Base-by-base conservation (phyloP, 768 basidiomycete species). In the Galerina sulciceps region DNA sequence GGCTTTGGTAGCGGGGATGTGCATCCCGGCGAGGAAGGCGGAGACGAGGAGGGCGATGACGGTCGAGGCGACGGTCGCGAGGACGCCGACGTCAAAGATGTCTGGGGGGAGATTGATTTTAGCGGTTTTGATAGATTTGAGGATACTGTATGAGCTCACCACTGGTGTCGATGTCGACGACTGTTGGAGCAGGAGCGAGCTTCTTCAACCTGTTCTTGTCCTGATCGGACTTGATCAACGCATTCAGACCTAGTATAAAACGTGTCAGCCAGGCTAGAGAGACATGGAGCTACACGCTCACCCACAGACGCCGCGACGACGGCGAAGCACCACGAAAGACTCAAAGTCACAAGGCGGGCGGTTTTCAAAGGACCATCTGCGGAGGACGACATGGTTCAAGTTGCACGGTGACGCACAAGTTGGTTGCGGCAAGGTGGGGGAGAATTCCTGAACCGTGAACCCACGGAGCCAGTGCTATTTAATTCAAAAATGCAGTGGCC, bases 141-240 rank as follows among this genome's bases (percentile, higher is more conserved):
- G 6, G 17, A 13, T 18, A n/a, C 15, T 0, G 41, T 15, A 14
- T 10, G n/a, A 20, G 38, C 65, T 50, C 37, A 79, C 79, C 75
- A 52, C 65, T 53, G 15, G 73, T 76, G 67, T 81, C 62, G 59
- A 85, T 74, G 41, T 65, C 59, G 26, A 83, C 62, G 8, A 65
- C 57, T 10, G 73, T 71, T 18, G 74, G 74, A 10, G 70, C 17
- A 2, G 77, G 72, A 4, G 75, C 76, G 37, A 63, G 51, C 34
- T 67, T 69, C 52, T 54, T 70, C 42, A 83, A 60, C 13, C 46
- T 37, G 31, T 64, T 65, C 62, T 80, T 75, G 55, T 73, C 58
- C 45, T 75, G 67, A 61, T 81, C 76, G 13, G 81, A 76, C 60
- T 77, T 76, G 57, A 79, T 72, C 46, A 77, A 58, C 8, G 78